Conservation (phyloP, 352 stramenopile genomes). For the Phytophthora rubi region DNA sequence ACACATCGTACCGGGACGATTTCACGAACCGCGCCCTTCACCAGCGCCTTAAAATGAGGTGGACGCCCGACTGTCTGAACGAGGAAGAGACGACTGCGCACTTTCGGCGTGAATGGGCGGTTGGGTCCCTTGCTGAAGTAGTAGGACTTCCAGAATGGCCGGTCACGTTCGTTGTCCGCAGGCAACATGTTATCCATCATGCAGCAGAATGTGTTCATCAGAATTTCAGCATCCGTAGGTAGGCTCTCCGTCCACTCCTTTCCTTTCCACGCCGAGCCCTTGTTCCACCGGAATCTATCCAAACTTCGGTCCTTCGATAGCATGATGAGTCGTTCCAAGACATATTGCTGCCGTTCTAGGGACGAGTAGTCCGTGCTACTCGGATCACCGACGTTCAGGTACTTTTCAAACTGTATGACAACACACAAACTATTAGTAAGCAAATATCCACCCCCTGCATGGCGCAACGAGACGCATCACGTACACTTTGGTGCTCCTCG, state of each 20-base stretch:
- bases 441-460: neutral
- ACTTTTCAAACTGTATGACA: slow-evolving; percentile 81
- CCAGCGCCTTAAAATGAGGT: slow-evolving; percentile 86
- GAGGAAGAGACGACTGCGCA: slow-evolving; percentile 78
- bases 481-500: slow-evolving; percentile 78
- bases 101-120: slow-evolving; percentile 71
- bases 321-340: slow-evolving; percentile 84
- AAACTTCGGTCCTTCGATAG: slow-evolving; percentile 88
- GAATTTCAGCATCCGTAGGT: slow-evolving; percentile 81
- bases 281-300: slow-evolving; percentile 86
- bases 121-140: slow-evolving; percentile 78
- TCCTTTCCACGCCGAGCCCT: slow-evolving; percentile 81
- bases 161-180: slow-evolving; percentile 75
- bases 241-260: slow-evolving; percentile 85
- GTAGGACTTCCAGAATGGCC: slow-evolving; percentile 85
- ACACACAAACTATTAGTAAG: slow-evolving; percentile 16
- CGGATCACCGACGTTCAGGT: slow-evolving; percentile 83
- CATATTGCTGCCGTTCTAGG: slow-evolving; percentile 84
- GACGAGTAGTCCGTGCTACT: slow-evolving; percentile 76
- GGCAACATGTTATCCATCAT: slow-evolving; percentile 90
- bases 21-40: slow-evolving; percentile 76
- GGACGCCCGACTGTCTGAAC: slow-evolving; percentile 77
- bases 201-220: slow-evolving; percentile 91
- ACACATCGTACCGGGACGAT: slow-evolving; percentile 72
- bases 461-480: slow-evolving; percentile 21